phyloP scores from a whole-genome alignment of 2,329 filamentous ascomycete species.

The Cladobotryum protrusum region DNA sequence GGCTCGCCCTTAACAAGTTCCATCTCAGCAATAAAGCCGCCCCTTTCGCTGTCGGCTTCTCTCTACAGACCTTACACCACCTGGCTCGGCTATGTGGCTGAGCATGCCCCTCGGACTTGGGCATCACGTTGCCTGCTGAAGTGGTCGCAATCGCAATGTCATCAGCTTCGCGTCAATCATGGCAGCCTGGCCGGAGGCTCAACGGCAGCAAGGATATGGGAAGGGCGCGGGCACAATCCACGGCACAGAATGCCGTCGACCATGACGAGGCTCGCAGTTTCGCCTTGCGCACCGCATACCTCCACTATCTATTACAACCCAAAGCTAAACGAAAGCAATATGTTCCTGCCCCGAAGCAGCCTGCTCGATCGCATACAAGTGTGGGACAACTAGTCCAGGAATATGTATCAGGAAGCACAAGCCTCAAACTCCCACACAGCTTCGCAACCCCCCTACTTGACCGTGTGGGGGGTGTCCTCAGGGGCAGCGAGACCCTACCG shows the following conservation, averaged over 20 bases:
- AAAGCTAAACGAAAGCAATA: slow-evolving; percentile 86
- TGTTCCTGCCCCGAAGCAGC: slow-evolving; percentile 59
- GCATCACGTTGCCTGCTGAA: slow-evolving; percentile 26
- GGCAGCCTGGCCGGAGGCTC: slow-evolving; percentile 39
- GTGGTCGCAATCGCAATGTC: slow-evolving; percentile 38
- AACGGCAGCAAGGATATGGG: slow-evolving; percentile 37
- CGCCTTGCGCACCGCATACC: slow-evolving; percentile 83
- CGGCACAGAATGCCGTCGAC: slow-evolving; percentile 40
- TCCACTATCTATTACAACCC: slow-evolving; percentile 88
- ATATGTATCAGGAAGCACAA: slow-evolving; percentile 53
- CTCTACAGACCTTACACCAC: not conserved
- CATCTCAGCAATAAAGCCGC: not conserved
- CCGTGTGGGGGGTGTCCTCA: slow-evolving; percentile 72
- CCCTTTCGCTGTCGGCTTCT: slow-evolving; percentile 3
- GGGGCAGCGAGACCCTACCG: slow-evolving; percentile 74
- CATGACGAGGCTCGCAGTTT: slow-evolving; percentile 85
- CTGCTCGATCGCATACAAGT: slow-evolving; percentile 59
- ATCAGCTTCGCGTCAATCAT: slow-evolving; percentile 43
- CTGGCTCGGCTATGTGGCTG: slow-evolving; percentile 24
- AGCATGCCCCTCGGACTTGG: slow-evolving; percentile 20
- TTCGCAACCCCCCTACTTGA: slow-evolving; percentile 54
- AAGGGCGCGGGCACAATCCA: slow-evolving; percentile 40
- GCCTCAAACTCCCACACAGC: slow-evolving; percentile 51
- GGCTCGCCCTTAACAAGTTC: not conserved
- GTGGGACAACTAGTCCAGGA: slow-evolving; percentile 86